These are phyloP conservation scores for Phellinidium pouzarii DNA, from an alignment of 1,284 basidiomycete species.

Conservation along the genomic window DNA sequence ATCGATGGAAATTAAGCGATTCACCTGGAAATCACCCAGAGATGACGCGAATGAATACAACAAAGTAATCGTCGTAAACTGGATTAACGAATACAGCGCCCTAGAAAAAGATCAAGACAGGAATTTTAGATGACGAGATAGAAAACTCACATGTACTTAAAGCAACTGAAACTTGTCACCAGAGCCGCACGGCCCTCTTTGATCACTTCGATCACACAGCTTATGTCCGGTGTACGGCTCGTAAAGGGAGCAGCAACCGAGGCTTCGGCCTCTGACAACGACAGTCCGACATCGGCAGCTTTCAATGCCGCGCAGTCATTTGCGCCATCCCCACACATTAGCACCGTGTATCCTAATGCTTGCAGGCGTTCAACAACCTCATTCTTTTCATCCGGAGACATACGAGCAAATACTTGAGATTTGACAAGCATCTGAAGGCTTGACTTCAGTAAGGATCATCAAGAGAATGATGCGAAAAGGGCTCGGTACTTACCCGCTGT, in stretches of 20 bases:
- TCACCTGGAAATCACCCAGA: conserved; percentile 91
- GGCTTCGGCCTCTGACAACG: conserved; percentile 95
- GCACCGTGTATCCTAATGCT: conserved; percentile 87
- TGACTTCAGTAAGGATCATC: conserved; percentile 7
- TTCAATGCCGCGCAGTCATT: conserved; percentile 99
- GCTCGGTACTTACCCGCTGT: conserved; percentile 63
- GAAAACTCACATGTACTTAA: conserved; percentile 91
- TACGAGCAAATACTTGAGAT: conserved; percentile 93
- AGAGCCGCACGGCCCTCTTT: conserved; percentile 92
- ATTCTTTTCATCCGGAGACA: conserved; percentile 99
- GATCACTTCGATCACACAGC: conserved; percentile 95
- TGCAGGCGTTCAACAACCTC: conserved; percentile 96
- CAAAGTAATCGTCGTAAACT: conserved; percentile 85
- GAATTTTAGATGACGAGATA: background rate
- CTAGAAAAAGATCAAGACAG: conserved; percentile 32
- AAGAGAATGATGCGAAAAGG: background rate
- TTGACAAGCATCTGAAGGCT: conserved; percentile 89
- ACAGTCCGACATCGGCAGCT: conserved; percentile 96
- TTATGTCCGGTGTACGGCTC: conserved; percentile 88
- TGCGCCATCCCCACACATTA: conserved; percentile 98
- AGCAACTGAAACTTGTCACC: conserved; percentile 97
- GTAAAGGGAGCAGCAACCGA: conserved; percentile 99
- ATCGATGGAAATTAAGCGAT: conserved; percentile 23
- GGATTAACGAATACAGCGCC: conserved; percentile 88
- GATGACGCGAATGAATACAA: conserved; percentile 96